Evolutionary conservation across 495 filamentous ascomycete genomes (phyloP).

Genomic region (Rostrohypoxylon terebratum): DNA sequence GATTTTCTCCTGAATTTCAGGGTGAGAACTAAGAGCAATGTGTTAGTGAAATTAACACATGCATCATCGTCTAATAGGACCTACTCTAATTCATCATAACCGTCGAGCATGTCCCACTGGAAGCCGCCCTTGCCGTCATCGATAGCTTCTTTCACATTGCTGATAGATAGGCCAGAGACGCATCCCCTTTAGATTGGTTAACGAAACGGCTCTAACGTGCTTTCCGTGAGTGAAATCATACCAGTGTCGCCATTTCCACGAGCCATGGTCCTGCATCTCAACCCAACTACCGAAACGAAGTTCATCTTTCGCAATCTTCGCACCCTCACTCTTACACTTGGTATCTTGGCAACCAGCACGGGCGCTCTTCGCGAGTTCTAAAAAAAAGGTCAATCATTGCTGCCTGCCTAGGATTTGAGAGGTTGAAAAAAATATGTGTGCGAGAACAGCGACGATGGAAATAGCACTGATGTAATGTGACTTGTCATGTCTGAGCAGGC

Average conservation of each 20-base stretch:
- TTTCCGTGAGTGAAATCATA: conserved; percentile 53
- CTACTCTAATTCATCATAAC: conserved; percentile 74
- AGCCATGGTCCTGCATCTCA: conserved; percentile 56
- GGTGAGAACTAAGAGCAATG: conserved; percentile 41
- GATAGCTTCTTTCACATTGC: conserved; percentile 64
- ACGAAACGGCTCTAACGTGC: conserved; percentile 8
- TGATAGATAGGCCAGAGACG: conserved; percentile 72
- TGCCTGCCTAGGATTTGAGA: not conserved
- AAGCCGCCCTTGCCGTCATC: conserved; percentile 51
- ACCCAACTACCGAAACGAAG: conserved; percentile 78
- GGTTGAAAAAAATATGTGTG: not conserved
- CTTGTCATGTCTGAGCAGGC: not conserved
- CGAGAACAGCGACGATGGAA: conserved; percentile 2
- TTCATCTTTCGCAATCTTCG: conserved; percentile 82
- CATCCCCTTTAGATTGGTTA: conserved; percentile 74
- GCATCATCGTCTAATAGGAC: conserved; percentile 24
- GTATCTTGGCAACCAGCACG: conserved; percentile 76
- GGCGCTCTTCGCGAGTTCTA: conserved; percentile 70
- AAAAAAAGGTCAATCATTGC: conserved; percentile 35
- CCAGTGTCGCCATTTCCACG: conserved; percentile 84
- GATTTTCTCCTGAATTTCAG: conserved; percentile 72
- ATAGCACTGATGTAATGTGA: conserved; percentile 10
- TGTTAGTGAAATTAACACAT: conserved; percentile 10
- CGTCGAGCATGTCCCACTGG: conserved; percentile 68
- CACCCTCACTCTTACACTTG: conserved; percentile 70